Evolutionary conservation across 2,329 filamentous ascomycete genomes (phyloP).

Genomic region (Cordyceps tenuipes): DNA sequence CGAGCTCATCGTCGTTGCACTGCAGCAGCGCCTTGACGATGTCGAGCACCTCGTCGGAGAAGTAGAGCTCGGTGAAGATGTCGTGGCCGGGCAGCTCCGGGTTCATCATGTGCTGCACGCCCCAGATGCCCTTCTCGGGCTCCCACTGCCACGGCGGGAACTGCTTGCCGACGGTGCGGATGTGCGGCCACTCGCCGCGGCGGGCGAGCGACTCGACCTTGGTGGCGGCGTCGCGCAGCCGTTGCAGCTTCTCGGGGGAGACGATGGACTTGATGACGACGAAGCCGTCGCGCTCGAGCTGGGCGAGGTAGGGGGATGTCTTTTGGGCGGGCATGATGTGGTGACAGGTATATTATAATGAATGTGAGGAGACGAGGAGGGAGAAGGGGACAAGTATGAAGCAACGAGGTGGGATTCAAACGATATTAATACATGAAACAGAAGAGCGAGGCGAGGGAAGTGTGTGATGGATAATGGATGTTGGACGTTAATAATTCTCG

Average conservation of each 20-base stretch:
- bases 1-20: constrained; percentile 52
- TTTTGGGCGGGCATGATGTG: constrained; percentile 16
- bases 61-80: constrained; percentile 63
- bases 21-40: constrained; percentile 58
- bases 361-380: background rate
- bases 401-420: too few species aligned
- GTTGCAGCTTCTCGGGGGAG: constrained; percentile 41
- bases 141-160: constrained; percentile 76
- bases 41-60: constrained; percentile 53
- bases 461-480: too few species aligned
- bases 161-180: constrained; percentile 80
- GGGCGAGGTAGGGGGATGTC: constrained; percentile 22
- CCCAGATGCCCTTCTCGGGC: constrained; percentile 67
- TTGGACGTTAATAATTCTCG: background rate
- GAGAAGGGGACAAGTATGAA: too few species aligned
- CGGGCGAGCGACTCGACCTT: constrained; percentile 54
- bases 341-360: background rate
- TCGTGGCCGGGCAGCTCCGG: constrained; percentile 55
- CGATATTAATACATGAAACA: background rate
- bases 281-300: constrained; percentile 65
- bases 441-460: background rate
- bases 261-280: constrained; percentile 63
- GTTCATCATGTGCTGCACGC: constrained; percentile 77
- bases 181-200: constrained; percentile 67
- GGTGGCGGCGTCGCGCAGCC: constrained; percentile 52